Base-by-base conservation (phyloP, 331 rosid species). In the Dryas integrifolia region DNA sequence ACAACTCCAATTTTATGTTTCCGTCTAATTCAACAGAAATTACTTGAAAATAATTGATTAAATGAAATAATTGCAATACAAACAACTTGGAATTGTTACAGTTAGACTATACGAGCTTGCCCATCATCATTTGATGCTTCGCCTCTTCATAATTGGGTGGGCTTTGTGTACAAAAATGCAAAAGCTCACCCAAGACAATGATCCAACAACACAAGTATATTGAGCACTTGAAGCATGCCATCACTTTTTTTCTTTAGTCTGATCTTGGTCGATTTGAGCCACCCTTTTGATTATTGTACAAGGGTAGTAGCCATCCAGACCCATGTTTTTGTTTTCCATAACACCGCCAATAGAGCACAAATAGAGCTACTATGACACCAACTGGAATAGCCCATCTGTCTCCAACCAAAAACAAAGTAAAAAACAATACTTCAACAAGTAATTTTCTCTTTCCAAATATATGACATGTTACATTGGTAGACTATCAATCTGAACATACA, bases 371-470 rank as follows among this genome's bases (percentile, higher is more conserved):
- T 16, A 88, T 26, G 21, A 84, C 83, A 72, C 82, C 87, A 14
- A 88, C 65, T 8, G 98, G 98, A 57, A 94, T 89, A 15, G 96
- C 98, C 98, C 97, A 91, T 89, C 96, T 94, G 97, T 75, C 61
- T 48, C 77, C 16, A 75, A 48, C 24, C 35, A 70, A 38, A 69
- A 49, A 50, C 14, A 14, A 21, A 18, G 24, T 47, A 6, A 40
- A 52, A 61, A 43, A 73, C 41, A 78, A 49, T 44, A 43, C 35
- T 30, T 30, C 35, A 30, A 30, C 35, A 1, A 30, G 2, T 30
- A 1, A 30, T 30, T 1, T 30, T 30, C 35, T 30, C 35, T 30
- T 30, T 1, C 35, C 35, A 30, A 30, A 30, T 30, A 30, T 30
- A 30, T 30, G 35, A 30, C 35, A 30, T 30, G 35, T 30, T 30